These are phyloP conservation scores for Pythium vanterpoolii DNA, from an alignment of 352 stramenopile species.

Conservation along the genomic window DNA sequence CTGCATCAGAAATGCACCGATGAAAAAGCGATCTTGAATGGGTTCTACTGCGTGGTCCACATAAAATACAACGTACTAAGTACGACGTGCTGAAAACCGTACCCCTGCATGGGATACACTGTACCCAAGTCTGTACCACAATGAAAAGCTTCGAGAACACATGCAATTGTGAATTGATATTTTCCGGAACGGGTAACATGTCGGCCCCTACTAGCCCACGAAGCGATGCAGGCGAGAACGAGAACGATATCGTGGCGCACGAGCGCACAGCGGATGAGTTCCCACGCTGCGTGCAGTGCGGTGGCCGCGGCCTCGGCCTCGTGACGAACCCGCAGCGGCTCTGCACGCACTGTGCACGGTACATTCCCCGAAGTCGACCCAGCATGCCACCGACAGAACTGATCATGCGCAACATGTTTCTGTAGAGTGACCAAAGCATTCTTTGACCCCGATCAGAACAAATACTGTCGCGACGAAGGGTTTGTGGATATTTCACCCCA, in stretches of 20 bases:
- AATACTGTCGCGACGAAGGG: constrained; percentile 64
- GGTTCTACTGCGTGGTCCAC: constrained; percentile 2
- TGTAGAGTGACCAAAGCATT: constrained; percentile 58
- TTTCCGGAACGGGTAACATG: constrained; percentile 7
- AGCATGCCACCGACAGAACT: neutral
- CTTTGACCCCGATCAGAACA: constrained; percentile 70
- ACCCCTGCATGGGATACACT: constrained; percentile 2
- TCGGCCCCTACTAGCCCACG: constrained; percentile 22
- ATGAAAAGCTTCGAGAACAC: constrained; percentile 15
- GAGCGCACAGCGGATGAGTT: constrained; percentile 26
- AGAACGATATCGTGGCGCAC: neutral
- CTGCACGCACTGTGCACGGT: constrained; percentile 74
- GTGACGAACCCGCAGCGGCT: constrained; percentile 70
- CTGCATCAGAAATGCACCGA: neutral
- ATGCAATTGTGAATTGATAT: constrained; percentile 1
- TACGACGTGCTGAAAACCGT: neutral
- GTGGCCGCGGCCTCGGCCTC: constrained; percentile 62
- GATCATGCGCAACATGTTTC: neutral
- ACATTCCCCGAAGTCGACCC: neutral
- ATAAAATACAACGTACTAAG: neutral
- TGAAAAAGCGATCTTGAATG: constrained; percentile 12
- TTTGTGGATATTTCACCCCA: constrained; percentile 81
- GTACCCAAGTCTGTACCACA: constrained; percentile 1
- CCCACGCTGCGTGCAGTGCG: constrained; percentile 64
- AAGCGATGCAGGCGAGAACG: constrained; percentile 1